phyloP scores from a whole-genome alignment of 345 rosid species.

The Acer negundo region DNA sequence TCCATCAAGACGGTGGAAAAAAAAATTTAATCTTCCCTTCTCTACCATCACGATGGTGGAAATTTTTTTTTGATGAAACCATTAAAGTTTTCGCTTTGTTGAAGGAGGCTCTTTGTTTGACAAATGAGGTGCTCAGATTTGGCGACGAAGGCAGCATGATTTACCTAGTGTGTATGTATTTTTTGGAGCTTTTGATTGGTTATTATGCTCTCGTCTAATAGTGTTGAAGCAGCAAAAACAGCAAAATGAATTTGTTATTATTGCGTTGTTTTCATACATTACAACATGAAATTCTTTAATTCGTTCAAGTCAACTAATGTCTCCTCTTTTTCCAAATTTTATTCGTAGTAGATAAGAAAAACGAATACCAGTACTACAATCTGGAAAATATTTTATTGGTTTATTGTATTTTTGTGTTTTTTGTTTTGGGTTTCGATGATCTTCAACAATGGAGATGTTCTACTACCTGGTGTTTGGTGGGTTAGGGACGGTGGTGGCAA shows the following conservation, averaged over 20 bases:
- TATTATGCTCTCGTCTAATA: neutral
- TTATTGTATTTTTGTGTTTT: neutral
- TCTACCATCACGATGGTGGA: no score
- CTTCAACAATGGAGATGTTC: constrained; percentile 65
- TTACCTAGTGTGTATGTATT: constrained; percentile 70
- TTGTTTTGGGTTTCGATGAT: neutral
- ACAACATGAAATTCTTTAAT: no score
- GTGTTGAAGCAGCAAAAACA: neutral
- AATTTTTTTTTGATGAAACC: constrained; percentile 23
- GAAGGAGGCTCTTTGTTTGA: constrained; percentile 34
- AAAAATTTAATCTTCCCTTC: no score
- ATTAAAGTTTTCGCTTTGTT: constrained; percentile 35
- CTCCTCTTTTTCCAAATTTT: neutral
- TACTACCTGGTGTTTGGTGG: constrained; percentile 65
- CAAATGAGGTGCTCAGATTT: constrained; percentile 53
- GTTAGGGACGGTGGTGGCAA: constrained; percentile 70
- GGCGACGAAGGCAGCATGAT: constrained; percentile 91
- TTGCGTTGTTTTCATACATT: neutral
- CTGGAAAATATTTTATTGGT: no score
- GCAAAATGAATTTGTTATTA: neutral
- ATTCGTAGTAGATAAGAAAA: neutral
- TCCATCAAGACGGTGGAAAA: no score
- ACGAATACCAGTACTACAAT: neutral
- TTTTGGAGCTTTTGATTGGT: neutral
- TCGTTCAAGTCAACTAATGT: neutral